These are phyloP conservation scores for Alternaria metachromatica DNA, from an alignment of 2,329 filamentous ascomycete species.

Conservation along the genomic window DNA sequence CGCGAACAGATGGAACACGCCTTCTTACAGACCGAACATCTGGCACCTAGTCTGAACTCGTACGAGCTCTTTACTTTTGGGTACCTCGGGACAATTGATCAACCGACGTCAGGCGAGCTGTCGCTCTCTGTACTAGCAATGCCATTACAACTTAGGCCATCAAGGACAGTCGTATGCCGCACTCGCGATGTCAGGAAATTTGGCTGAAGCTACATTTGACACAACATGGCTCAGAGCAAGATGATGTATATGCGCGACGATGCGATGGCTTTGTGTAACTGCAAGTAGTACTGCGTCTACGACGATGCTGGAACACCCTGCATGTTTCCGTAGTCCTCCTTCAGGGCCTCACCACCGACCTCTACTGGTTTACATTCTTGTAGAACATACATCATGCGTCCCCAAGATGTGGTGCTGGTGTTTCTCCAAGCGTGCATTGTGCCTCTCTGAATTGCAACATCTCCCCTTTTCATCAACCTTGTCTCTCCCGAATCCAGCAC, in stretches of 20 bases:
- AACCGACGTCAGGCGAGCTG: not conserved
- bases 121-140: not conserved
- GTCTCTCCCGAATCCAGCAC: slow-evolving; percentile 48
- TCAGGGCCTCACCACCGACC: slow-evolving; percentile 30
- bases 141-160: not conserved
- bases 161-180: not conserved
- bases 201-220: not conserved
- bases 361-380: slow-evolving; percentile 37
- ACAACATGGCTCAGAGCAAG: not conserved
- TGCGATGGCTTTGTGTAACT: not conserved
- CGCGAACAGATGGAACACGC: not conserved
- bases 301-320: slow-evolving; percentile 38
- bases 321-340: slow-evolving; percentile 42
- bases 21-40: not conserved
- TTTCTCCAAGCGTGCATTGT: slow-evolving; percentile 51
- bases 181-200: not conserved
- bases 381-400: slow-evolving; percentile 42
- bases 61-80: not conserved
- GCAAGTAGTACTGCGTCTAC: slow-evolving; percentile 8
- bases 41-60: not conserved
- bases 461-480: slow-evolving; percentile 41
- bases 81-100: not conserved
- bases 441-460: slow-evolving; percentile 47
- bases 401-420: slow-evolving; percentile 33
- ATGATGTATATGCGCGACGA: not conserved